Evolutionary conservation across 1,284 basidiomycete species (phyloP), one percentile per base, ranked within the genome.

Genomic region (Malassezia sp.): DNA sequence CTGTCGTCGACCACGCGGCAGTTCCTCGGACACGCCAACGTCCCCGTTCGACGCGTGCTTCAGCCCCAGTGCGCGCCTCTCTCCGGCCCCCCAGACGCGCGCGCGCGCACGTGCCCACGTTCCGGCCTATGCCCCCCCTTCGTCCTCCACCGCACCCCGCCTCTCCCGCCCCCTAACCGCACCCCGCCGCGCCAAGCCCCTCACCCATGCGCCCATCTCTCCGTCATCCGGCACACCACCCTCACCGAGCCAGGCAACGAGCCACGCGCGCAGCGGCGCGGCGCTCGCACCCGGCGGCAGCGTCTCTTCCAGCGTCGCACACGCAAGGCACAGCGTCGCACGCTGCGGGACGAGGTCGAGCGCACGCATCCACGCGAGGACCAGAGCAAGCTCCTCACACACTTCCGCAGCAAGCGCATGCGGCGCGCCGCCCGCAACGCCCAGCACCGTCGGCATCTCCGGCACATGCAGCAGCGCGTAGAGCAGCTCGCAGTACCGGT

Each of bases 161-260:
- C n/a, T n/a, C n/a, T n/a, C n/a, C n/a, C n/a, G n/a, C n/a, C n/a
- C n/a, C n/a, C n/a, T n/a, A n/a, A n/a, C n/a, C n/a, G n/a, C n/a
- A n/a, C n/a, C n/a, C n/a, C n/a, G n/a, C n/a, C n/a, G n/a, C n/a
- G n/a, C n/a, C n/a, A n/a, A n/a, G n/a, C n/a, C 18, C 5, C 47
- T 40, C 15, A 33, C 39, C 30, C 33, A 50, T 9, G 20, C 42
- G 37, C 48, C 48, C 15, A 52, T 27, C 22, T 38, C 45, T 5
- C 2, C 45, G 20, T 47, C 50, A 15, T 32, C 36, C 35, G 50
- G 50, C 26, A 52, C 30, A 11, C 14, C 23, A 20, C 2, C 45
- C 7, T 33, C 30, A 40, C 41, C 50, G 24, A 52, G 50, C 50
- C 50, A 52, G 17, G 27, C 31, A 6, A n/a, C 28, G 24, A 52